Conservation (phyloP, 176 grass and related monocot genomes). For the Avena sativa region DNA sequence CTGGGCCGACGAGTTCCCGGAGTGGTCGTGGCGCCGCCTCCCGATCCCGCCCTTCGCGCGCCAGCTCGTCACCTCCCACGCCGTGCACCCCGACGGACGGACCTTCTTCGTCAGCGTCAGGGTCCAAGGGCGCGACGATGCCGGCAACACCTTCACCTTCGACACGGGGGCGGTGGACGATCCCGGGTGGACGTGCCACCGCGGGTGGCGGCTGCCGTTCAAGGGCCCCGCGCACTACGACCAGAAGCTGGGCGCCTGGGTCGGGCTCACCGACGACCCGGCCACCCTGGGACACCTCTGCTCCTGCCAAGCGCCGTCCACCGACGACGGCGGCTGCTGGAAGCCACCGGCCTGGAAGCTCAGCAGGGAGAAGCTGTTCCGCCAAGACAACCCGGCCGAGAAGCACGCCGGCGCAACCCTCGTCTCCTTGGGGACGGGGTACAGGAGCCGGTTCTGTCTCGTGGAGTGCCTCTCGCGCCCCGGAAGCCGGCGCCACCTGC, state of each 20-base stretch:
- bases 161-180: background rate
- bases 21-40: constrained; percentile 5
- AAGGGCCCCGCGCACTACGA: background rate
- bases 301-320: background rate
- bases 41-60: background rate
- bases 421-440: background rate
- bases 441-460: constrained; percentile 17
- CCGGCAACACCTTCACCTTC: background rate
- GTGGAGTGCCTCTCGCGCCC: background rate
- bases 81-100: background rate
- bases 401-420: background rate
- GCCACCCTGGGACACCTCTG: background rate
- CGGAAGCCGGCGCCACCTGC: background rate
- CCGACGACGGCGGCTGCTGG: background rate
- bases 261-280: background rate
- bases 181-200: background rate
- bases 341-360: background rate
- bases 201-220: background rate
- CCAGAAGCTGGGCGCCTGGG: background rate
- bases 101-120: background rate
- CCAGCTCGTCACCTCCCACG: background rate
- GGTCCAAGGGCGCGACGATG: background rate
- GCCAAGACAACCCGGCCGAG: background rate
- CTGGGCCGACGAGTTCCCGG: background rate
- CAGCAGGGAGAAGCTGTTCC: constrained; percentile 20